Base-by-base conservation (phyloP, 495 filamentous ascomycete species). In the Podospora fimiseda region DNA sequence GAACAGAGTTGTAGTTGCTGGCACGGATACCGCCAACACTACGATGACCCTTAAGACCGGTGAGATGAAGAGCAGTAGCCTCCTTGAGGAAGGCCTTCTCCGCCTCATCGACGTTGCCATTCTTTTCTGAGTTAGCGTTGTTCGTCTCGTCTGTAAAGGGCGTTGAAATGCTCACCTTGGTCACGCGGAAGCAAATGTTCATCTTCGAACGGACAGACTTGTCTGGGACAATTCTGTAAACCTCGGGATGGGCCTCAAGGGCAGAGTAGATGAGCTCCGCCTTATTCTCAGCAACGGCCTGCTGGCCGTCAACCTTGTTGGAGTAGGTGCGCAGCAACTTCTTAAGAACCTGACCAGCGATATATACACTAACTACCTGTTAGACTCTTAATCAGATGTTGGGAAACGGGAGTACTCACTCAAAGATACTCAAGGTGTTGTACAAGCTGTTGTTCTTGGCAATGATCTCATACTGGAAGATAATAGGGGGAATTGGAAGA, bases 391-490 rank as follows among this genome's bases (percentile, higher is more conserved):
- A 2, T 30, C 3, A 33, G 18, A 49, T 30, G 11, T 46, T 24
- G 33, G 27, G 0, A 8, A 27, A 15, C 2, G 23, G 19, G n/a
- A 7, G 23, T 22, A 58, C 75, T 48, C 63, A 81, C 73, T 88
- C 88, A 69, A 96, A 95, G 60, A 97, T 96, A 55, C 87, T 88
- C 21, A 97, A 76, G 2, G 92, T 97, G 73, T 96, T 96, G 73
- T 96, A 95, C 48, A 97, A 75, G 56, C 83, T 89, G 73, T 90
- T 90, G 70, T 90, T 90, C 75, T 90, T 90, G 16, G 88, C 85
- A 36, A 88, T 81, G 0, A 79, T 86, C 43, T 86, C 79, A 67
- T 90, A 97, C 66, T 88, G 81, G 39, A 96, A 71, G 37, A 96
- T 80, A 7, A 88, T 77, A 2, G 87, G 87, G 1, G 85, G 84